phyloP scores from a whole-genome alignment of 2,329 filamentous ascomycete species.

The Xylaria sp. region DNA sequence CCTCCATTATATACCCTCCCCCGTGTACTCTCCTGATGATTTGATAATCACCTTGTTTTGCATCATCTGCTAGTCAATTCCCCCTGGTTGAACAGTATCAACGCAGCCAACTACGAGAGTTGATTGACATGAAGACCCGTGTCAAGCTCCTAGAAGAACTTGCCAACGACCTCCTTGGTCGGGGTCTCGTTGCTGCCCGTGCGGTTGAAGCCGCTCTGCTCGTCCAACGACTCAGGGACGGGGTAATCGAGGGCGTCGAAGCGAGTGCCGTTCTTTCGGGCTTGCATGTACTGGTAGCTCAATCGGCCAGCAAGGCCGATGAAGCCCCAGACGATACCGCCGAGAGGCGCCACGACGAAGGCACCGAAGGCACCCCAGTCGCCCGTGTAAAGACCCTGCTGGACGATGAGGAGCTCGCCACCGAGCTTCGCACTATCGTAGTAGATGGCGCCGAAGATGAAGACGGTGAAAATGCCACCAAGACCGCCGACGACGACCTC shows the following conservation, averaged over 20 bases:
- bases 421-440: constrained; percentile 61
- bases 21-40: too few relatives aligned
- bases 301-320: constrained; percentile 58
- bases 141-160: constrained; percentile 44
- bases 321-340: constrained; percentile 66
- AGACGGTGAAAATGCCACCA: constrained; percentile 72
- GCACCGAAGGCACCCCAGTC: constrained; percentile 82
- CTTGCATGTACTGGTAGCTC: constrained; percentile 49
- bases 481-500: constrained; percentile 74
- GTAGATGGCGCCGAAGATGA: constrained; percentile 75
- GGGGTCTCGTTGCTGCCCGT: constrained; percentile 30
- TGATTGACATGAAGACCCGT: not conserved
- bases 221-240: constrained; percentile 15
- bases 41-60: too few relatives aligned
- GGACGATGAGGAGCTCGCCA: constrained; percentile 63
- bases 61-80: too few relatives aligned
- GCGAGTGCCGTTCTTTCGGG: constrained; percentile 52
- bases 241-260: constrained; percentile 65
- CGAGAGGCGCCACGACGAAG: constrained; percentile 73
- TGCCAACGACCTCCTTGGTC: constrained; percentile 40
- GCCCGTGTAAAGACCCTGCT: constrained; percentile 66
- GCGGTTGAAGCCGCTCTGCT: constrained; percentile 26
- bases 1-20: too few relatives aligned
- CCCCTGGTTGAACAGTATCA: too few relatives aligned
- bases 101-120: too few relatives aligned